These are phyloP conservation scores for Moelleriella libera DNA, from an alignment of 2,329 filamentous ascomycete species.

Conservation along the genomic window DNA sequence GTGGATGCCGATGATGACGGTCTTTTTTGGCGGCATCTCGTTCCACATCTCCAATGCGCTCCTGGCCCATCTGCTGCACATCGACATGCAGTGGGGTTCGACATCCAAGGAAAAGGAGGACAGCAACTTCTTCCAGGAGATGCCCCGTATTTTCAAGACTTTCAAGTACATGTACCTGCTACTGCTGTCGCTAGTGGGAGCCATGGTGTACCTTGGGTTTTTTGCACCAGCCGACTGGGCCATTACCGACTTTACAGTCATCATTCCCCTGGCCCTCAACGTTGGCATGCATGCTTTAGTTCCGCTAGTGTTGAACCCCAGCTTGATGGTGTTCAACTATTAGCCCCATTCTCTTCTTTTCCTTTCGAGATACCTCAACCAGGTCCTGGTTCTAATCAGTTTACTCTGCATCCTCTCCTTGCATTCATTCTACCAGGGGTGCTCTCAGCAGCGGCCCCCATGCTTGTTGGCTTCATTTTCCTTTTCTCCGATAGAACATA, in stretches of 20 bases:
- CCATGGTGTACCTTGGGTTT: conserved; percentile 33
- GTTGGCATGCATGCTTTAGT: conserved; percentile 28
- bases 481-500: no score
- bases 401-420: background rate
- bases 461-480: no score
- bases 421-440: background rate
- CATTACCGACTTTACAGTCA: conserved; percentile 40
- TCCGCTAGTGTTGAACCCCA: conserved; percentile 47
- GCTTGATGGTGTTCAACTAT: conserved; percentile 33
- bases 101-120: conserved; percentile 44
- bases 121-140: conserved; percentile 41
- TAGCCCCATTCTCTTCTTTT: conserved; percentile 1
- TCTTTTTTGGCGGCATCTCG: conserved; percentile 29
- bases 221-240: conserved; percentile 40
- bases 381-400: background rate
- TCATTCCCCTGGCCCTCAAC: conserved; percentile 39
- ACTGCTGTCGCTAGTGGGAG: conserved; percentile 28
- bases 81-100: conserved; percentile 36
- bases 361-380: background rate
- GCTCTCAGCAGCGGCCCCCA: no score
- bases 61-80: conserved; percentile 25
- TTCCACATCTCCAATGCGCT: conserved; percentile 26
- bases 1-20: conserved; percentile 41
- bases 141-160: conserved; percentile 36
- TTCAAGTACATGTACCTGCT: conserved; percentile 39